phyloP scores from a whole-genome alignment of 2,329 filamentous ascomycete species.

The Stromatinia cepivora region DNA sequence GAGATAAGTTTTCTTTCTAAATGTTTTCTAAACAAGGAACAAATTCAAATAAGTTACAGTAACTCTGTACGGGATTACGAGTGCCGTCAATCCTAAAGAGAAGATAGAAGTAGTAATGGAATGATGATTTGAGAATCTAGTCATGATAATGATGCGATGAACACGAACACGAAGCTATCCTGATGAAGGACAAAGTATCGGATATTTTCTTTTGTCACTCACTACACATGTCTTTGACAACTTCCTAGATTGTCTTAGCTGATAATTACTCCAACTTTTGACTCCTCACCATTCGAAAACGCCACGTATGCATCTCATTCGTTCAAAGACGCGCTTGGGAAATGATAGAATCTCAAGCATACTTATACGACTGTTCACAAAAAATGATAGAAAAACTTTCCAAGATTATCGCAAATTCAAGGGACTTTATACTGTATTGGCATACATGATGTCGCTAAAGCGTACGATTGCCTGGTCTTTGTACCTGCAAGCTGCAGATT shows the following conservation, averaged over 20 bases:
- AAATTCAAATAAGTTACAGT: not conserved
- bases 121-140: not conserved
- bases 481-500: slow-evolving; percentile 19
- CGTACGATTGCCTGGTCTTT: not conserved
- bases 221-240: slow-evolving; percentile 9
- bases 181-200: slow-evolving; percentile 1
- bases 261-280: not conserved
- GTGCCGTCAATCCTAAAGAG: not conserved
- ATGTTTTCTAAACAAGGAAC: not conserved
- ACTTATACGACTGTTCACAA: not conserved
- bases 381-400: not conserved
- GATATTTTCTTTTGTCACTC: slow-evolving; percentile 13
- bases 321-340: slow-evolving; percentile 16
- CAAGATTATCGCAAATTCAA: slow-evolving; percentile 8
- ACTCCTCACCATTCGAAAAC: not conserved
- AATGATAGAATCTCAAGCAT: slow-evolving; percentile 5
- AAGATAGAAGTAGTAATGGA: not conserved
- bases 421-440: not conserved
- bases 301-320: not conserved
- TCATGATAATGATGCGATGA: not conserved
- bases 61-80: not conserved
- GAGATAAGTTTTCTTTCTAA: not conserved
- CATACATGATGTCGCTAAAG: not conserved
- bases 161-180: slow-evolving; percentile 6
- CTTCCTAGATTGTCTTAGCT: slow-evolving; percentile 3